Evolutionary conservation across 164 flowering plant species (phyloP).

Genomic region (Vitis vinifera): DNA sequence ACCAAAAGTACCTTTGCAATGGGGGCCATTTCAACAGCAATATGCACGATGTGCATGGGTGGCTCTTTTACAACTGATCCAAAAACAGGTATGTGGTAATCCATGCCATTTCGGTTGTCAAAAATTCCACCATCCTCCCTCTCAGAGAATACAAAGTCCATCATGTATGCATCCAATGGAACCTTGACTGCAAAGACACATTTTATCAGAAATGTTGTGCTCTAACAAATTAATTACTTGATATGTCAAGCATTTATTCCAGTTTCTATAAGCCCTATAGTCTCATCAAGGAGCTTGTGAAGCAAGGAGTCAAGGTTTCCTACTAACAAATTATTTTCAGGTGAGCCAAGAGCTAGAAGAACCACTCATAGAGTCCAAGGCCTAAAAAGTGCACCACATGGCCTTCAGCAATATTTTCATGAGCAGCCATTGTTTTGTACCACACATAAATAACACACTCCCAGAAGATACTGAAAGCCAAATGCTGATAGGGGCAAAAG

Average conservation of each 20-base stretch:
- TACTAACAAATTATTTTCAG: too few species aligned
- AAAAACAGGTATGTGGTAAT: slow-evolving; percentile 89
- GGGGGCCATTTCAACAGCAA: slow-evolving; percentile 99
- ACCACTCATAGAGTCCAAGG: too few species aligned
- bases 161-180: slow-evolving; percentile 92
- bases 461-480: too few species aligned
- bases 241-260: not conserved
- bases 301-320: too few species aligned
- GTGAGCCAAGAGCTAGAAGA: too few species aligned
- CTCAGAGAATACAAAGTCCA: slow-evolving; percentile 99
- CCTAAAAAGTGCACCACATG: too few species aligned
- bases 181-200: slow-evolving; percentile 66
- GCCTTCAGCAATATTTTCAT: too few species aligned
- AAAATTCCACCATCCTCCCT: slow-evolving; percentile 88
- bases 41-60: slow-evolving; percentile 92
- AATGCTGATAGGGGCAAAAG: not conserved
- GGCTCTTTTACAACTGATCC: slow-evolving; percentile 85
- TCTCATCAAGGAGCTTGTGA: too few species aligned
- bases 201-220: not conserved
- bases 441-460: too few species aligned
- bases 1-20: slow-evolving; percentile 77
- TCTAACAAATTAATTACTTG: not conserved
- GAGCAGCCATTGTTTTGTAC: too few species aligned
- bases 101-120: slow-evolving; percentile 86
- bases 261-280: not conserved